Base-by-base conservation (phyloP, 106 monocot species). In the Platanthera guangdongensis region DNA sequence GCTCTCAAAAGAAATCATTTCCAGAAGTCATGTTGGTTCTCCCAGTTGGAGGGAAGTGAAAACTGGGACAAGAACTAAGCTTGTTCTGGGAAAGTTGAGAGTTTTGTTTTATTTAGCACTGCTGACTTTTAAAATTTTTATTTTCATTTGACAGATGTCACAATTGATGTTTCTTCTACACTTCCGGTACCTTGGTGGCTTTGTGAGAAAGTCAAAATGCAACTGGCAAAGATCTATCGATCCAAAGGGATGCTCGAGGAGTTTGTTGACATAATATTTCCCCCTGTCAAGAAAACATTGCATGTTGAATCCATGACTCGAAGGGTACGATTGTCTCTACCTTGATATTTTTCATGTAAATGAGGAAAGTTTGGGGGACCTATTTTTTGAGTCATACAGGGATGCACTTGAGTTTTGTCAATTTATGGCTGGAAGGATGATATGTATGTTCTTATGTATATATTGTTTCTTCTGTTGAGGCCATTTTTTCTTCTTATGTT, bases 141-240 rank as follows among this genome's bases (percentile, higher is more conserved):
- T 19, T 65, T 30, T 65, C 28, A 65, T 32, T 11, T 32, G 28
- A 4, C 32, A 65, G 87, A 74, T 50, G 8, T 64, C n/a, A 11
- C 57, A 12, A 68, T 19, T 65, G 52, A 59, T 57, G 48, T 57
- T 50, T 45, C 14, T 75, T 73, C 75, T 67, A 55, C 57, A 48
- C 49, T 73, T 22, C 50, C 75, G 9, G 75, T 77, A 69, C 78
- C 83, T 59, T 99, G 94, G 94, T 99, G 94, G 94, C 78, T 78
- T 79, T 83, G 83, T 83, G 86, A 86, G 48, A 89, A 92, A 82
- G 76, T 99, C 7, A 94, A 78, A 83, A 68, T 99, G 75, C 85
- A 92, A 51, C 94, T 99, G 87, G 89, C 90, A 74, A 88, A 85
- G 86, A 85, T 94, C 51, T 99, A 94, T 82, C 81, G 78, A 52